Evolutionary conservation across 495 filamentous ascomycete genomes (phyloP).

Genomic region (Amniculicola lignicola): DNA sequence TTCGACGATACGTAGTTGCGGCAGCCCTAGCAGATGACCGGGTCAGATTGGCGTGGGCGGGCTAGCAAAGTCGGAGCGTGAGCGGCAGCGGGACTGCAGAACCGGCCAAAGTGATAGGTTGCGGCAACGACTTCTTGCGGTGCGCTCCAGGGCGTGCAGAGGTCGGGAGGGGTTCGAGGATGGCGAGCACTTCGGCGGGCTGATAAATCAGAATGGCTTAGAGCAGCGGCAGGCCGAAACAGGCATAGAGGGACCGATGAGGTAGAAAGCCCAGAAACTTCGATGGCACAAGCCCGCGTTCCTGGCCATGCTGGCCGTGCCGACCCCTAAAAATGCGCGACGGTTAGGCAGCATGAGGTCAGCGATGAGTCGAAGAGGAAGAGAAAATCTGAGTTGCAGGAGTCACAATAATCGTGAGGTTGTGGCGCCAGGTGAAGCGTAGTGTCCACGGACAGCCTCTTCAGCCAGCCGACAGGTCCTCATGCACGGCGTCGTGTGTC

Average conservation of each 20-base stretch:
- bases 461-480: no score
- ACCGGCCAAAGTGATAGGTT: slow-evolving; percentile 12
- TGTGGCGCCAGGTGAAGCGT: background rate
- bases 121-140: background rate
- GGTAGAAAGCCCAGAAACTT: slow-evolving; percentile 1
- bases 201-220: slow-evolving; percentile 22
- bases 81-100: background rate
- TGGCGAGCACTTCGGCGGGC: background rate
- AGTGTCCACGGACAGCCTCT: no score
- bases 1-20: slow-evolving; percentile 14
- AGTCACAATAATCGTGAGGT: background rate
- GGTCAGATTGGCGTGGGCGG: slow-evolving; percentile 22
- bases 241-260: slow-evolving; percentile 10
- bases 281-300: background rate
- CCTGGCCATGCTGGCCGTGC: background rate
- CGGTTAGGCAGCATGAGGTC: background rate
- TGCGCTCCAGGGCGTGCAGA: background rate
- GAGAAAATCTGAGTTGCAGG: background rate
- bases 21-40: slow-evolving; percentile 16
- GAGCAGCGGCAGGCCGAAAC: slow-evolving; percentile 14
- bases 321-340: background rate
- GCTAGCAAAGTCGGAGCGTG: slow-evolving; percentile 11
- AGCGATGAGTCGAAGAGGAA: background rate
- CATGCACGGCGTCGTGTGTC: no score
- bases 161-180: background rate